Conservation (phyloP, 352 stramenopile genomes). For the Blastocystis sp. region DNA sequence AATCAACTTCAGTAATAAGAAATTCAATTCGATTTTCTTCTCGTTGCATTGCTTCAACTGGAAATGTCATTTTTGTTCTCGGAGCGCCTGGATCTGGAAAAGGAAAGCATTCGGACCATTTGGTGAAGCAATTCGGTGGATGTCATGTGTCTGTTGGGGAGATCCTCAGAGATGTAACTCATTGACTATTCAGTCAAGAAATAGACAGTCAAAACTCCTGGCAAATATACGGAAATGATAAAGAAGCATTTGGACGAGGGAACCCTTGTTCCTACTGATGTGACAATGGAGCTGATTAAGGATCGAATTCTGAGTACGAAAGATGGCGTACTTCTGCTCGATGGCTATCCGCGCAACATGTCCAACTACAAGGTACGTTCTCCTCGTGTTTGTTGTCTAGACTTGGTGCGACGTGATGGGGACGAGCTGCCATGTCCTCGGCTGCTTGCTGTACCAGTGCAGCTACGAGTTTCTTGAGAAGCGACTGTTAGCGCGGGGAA, state of each 20-base stretch:
- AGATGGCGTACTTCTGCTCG: slow-evolving; percentile 33
- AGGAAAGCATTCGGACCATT: slow-evolving; percentile 50
- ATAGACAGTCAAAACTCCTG: slow-evolving; percentile 49
- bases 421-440: slow-evolving; percentile 14
- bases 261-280: slow-evolving; percentile 36
- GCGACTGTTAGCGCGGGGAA: slow-evolving; percentile 19
- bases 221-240: slow-evolving; percentile 54
- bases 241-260: slow-evolving; percentile 51
- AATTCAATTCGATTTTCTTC: background rate
- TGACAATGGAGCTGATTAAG: slow-evolving; percentile 57
- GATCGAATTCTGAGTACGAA: background rate
- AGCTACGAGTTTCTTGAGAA: slow-evolving; percentile 59
- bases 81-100: slow-evolving; percentile 37
- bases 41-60: background rate
- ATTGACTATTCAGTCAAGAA: background rate
- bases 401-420: slow-evolving; percentile 32
- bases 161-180: slow-evolving; percentile 1
- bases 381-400: background rate
- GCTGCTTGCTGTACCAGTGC: slow-evolving; percentile 48
- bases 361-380: slow-evolving; percentile 28
- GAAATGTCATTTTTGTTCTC: slow-evolving; percentile 51
- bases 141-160: slow-evolving; percentile 34
- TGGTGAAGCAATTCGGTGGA: slow-evolving; percentile 32
- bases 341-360: slow-evolving; percentile 53
- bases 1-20: background rate